Conservation (phyloP, 257 asterid genomes). For the Solanum boliviense region DNA sequence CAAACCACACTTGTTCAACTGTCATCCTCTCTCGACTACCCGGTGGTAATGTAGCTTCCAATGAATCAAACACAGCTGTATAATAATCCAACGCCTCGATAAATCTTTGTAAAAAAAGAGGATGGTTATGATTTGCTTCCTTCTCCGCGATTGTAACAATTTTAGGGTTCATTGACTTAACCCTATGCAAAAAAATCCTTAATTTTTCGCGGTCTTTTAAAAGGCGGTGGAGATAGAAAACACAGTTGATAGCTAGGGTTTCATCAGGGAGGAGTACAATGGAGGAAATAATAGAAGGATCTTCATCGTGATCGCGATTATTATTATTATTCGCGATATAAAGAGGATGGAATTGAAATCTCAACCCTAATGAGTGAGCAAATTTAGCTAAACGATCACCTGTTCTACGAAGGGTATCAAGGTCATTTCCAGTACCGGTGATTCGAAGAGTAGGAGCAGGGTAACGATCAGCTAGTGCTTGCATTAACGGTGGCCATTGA, state of each 20-base stretch:
- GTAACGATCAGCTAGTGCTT: slow-evolving; percentile 64
- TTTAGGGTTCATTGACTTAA: slow-evolving; percentile 50
- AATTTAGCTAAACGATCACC: slow-evolving; percentile 82
- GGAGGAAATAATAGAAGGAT: slow-evolving; percentile 23
- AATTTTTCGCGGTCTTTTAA: slow-evolving; percentile 50
- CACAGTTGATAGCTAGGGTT: slow-evolving; percentile 79
- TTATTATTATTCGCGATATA: slow-evolving; percentile 17
- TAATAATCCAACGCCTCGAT: slow-evolving; percentile 81
- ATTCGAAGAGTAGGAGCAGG: slow-evolving; percentile 81
- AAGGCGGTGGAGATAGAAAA: slow-evolving; percentile 61
- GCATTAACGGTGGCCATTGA: slow-evolving; percentile 99
- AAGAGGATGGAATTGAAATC: slow-evolving; percentile 78
- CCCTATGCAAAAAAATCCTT: slow-evolving; percentile 49
- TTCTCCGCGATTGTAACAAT: slow-evolving; percentile 67
- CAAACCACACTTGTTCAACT: slow-evolving; percentile 84
- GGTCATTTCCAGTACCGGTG: slow-evolving; percentile 71
- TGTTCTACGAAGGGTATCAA: slow-evolving; percentile 56
- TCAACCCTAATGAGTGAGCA: slow-evolving; percentile 69
- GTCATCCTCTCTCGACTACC: slow-evolving; percentile 58
- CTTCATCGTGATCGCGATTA: slow-evolving; percentile 27
- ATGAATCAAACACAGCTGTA: slow-evolving; percentile 76
- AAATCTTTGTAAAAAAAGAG: slow-evolving; percentile 56
- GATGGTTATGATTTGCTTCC: slow-evolving; percentile 81
- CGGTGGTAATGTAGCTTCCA: slow-evolving; percentile 90
- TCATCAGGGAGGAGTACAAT: slow-evolving; percentile 56